phyloP scores from a whole-genome alignment of 2,329 filamentous ascomycete genomes.

The Drechmeria coniospora region DNA sequence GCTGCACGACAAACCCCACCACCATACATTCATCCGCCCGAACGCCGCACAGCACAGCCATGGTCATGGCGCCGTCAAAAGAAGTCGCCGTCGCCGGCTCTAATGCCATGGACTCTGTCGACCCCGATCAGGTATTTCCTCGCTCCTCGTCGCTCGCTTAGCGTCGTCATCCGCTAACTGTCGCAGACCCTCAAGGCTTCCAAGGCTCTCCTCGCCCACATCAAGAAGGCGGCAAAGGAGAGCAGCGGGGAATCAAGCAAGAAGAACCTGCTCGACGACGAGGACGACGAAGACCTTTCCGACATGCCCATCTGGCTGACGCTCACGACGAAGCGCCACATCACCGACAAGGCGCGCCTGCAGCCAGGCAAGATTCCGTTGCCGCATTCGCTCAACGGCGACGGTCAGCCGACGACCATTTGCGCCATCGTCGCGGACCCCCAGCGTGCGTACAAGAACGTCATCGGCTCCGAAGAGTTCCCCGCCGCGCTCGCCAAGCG shows the following conservation, averaged over 20 bases:
- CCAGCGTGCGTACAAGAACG: constrained; percentile 81
- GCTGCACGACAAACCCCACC: constrained; percentile 9
- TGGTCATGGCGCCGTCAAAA: constrained; percentile 26
- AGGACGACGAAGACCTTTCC: constrained; percentile 22
- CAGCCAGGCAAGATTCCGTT: constrained; percentile 73
- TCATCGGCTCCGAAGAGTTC: constrained; percentile 60
- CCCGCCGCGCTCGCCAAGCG: constrained; percentile 49
- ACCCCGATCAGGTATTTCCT: constrained; percentile 24
- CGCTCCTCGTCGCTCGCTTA: constrained; percentile 1
- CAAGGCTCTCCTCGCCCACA: constrained; percentile 45
- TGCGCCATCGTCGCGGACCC: constrained; percentile 74
- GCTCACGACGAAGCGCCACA: constrained; percentile 50
- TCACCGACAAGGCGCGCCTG: constrained; percentile 57
- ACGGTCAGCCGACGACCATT: constrained; percentile 46
- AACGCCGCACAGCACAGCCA: constrained; percentile 6
- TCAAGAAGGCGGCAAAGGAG: constrained; percentile 39
- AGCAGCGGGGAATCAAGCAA: constrained; percentile 30
- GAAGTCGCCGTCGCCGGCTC: constrained; percentile 19
- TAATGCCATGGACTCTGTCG: constrained; percentile 18
- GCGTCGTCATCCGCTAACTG: background rate
- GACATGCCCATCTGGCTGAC: constrained; percentile 46
- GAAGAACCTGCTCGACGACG: constrained; percentile 39
- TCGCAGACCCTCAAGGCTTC: constrained; percentile 44
- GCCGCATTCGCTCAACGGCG: constrained; percentile 57
- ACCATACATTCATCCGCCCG: constrained; percentile 11